A percentile compares a stretch with the other conserved stretches of the same genome.
Conservation (phyloP, 108 stramenopile species). For the Chaetoceros muelleri region DNA sequence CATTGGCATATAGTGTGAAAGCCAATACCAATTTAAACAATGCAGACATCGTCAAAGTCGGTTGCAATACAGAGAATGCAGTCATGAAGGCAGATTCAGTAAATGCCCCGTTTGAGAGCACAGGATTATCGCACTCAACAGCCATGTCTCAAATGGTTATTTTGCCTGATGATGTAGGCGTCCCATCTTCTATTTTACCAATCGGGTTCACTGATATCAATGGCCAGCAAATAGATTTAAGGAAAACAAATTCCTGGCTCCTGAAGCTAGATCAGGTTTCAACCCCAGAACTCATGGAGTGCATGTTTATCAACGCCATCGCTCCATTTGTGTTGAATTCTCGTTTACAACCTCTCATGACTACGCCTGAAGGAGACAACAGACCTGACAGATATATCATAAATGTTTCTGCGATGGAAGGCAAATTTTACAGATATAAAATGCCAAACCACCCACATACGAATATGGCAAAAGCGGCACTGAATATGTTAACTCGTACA, state of each 20-base stretch:
- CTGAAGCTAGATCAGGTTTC: conserved; percentile 81
- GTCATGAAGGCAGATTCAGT: neutral
- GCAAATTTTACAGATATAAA: conserved; percentile 90
- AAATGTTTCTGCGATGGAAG: conserved; percentile 90
- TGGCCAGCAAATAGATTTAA: conserved; percentile 83
- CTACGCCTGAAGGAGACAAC: conserved; percentile 15
- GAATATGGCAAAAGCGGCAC: conserved; percentile 90
- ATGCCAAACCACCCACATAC: conserved; percentile 87
- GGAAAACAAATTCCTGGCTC: conserved; percentile 77
- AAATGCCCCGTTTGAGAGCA: conserved; percentile 49
- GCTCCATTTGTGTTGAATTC: conserved; percentile 86
- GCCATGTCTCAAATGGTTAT: conserved; percentile 76
- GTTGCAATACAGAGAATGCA: neutral
- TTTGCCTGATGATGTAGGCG: conserved; percentile 78
- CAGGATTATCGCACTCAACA: conserved; percentile 69
- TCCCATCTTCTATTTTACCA: conserved; percentile 50
- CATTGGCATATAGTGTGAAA: neutral
- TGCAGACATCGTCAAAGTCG: conserved; percentile 1
- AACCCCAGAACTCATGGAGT: conserved; percentile 85
- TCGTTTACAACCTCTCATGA: conserved; percentile 76
- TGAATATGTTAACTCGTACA: conserved; percentile 90
- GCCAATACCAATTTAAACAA: conserved; percentile 3
- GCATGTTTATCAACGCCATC: conserved; percentile 86
- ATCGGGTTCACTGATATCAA: conserved; percentile 78
- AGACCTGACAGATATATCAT: conserved; percentile 74